Conservation (phyloP, 345 rosid species). For the Eucalyptus paniculata region DNA sequence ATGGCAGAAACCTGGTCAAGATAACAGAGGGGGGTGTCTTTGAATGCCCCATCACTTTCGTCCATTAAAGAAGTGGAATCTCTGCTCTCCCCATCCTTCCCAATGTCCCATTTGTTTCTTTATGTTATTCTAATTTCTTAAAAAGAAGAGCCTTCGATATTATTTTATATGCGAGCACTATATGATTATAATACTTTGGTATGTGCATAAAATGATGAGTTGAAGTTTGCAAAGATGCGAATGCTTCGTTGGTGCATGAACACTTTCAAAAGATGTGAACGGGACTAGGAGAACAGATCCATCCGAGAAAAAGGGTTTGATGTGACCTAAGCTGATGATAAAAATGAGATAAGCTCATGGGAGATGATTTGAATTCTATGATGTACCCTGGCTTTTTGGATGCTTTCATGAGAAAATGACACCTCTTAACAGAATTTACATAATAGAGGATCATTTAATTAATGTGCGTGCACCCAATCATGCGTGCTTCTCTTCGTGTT, state of each 20-base stretch:
- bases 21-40: constrained; percentile 8
- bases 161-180: not conserved
- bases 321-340: not conserved
- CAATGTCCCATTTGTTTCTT: constrained; percentile 12
- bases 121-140: not conserved
- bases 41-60: constrained; percentile 63
- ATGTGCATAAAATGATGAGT: not conserved
- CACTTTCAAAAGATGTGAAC: not conserved
- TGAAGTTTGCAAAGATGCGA: not conserved
- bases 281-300: not conserved
- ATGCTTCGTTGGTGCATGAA: not conserved
- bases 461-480: not conserved
- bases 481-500: not conserved
- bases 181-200: not conserved
- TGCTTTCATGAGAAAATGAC: not conserved
- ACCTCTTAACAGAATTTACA: not conserved
- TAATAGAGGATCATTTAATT: not conserved
- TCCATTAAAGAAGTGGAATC: constrained; percentile 49
- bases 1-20: constrained; percentile 24
- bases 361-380: not conserved
- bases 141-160: not conserved
- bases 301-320: not conserved
- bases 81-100: constrained; percentile 70
- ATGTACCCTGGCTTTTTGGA: not conserved
- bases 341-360: not conserved